A percentile compares a stretch with the other conserved stretches of the same genome.
Evolutionary conservation across 2,329 filamentous ascomycete species (phyloP).

Genomic region (Immersiporthe knoxdaviesiana): DNA sequence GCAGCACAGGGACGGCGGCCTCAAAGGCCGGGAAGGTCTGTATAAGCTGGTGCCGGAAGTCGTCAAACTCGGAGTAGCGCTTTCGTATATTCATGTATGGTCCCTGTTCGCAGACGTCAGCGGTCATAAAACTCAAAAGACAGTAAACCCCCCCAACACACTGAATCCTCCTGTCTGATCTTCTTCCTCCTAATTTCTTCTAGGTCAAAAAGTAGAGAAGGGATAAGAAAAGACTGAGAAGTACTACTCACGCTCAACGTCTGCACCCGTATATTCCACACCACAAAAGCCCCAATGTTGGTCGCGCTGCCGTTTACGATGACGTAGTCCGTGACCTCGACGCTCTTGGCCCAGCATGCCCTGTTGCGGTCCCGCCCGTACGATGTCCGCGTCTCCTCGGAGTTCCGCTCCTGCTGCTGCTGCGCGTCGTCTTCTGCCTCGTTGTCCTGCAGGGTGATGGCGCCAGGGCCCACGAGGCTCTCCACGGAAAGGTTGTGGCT

Average conservation of each 20-base stretch:
- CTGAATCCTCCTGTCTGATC: too few species aligned
- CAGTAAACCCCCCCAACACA: too few species aligned
- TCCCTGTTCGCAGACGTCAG: slow-evolving; percentile 46
- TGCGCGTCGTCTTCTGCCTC: slow-evolving; percentile 52
- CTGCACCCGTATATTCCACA: slow-evolving; percentile 89
- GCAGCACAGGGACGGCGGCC: slow-evolving; percentile 84
- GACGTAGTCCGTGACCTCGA: slow-evolving; percentile 61
- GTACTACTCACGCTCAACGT: slow-evolving; percentile 78
- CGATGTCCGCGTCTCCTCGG: slow-evolving; percentile 27
- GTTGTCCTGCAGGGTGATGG: slow-evolving; percentile 66
- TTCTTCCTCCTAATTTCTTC: too few species aligned
- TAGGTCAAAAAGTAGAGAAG: too few species aligned
- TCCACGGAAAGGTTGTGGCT: slow-evolving; percentile 52
- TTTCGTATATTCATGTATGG: slow-evolving; percentile 66
- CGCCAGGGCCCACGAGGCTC: slow-evolving; percentile 53
- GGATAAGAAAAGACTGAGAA: too few species aligned
- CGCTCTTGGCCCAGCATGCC: slow-evolving; percentile 68
- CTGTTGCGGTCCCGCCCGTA: slow-evolving; percentile 49
- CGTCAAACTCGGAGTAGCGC: slow-evolving; percentile 92
- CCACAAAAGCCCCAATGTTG: slow-evolving; percentile 84
- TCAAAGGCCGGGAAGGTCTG: slow-evolving; percentile 82
- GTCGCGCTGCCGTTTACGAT: slow-evolving; percentile 60
- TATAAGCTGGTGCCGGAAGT: slow-evolving; percentile 73
- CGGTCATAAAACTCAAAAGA: background rate
- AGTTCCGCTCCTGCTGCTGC: slow-evolving; percentile 16